These are phyloP conservation scores for Articulospora tetracladia DNA, from an alignment of 495 filamentous ascomycete genomes.

Conservation along the genomic window DNA sequence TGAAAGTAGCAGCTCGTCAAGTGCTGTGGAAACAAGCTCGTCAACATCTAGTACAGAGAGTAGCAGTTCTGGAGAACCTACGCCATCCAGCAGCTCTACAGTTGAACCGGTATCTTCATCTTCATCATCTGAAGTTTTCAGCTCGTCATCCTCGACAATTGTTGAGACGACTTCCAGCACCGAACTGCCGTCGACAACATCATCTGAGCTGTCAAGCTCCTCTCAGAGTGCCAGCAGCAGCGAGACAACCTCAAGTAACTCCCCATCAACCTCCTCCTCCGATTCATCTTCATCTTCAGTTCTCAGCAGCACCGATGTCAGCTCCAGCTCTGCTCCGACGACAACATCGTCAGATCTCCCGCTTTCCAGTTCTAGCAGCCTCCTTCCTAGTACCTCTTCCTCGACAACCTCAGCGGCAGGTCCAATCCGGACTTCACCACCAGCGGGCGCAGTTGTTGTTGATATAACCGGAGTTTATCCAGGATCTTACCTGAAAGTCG, in stretches of 20 bases:
- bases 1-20: too few species aligned
- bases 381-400: background rate
- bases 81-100: too few species aligned
- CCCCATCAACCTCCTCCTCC: background rate
- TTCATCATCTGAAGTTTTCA: too few species aligned
- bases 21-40: too few species aligned
- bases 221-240: background rate
- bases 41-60: too few species aligned
- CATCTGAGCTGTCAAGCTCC: too few species aligned
- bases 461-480: background rate
- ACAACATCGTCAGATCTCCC: background rate
- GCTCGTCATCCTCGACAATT: too few species aligned
- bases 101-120: too few species aligned
- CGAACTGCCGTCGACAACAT: too few species aligned
- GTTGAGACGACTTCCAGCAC: too few species aligned
- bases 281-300: background rate
- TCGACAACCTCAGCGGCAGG: background rate
- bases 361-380: background rate
- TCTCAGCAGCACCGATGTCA: background rate
- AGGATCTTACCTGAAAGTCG: constrained; percentile 1
- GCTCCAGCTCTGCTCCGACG: background rate
- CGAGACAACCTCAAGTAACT: background rate
- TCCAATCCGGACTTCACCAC: background rate
- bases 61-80: too few species aligned
- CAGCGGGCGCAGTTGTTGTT: constrained; percentile 15